Evolutionary conservation across 169 alveolate genomes (phyloP).

Genomic region (Plasmodium sp.): DNA sequence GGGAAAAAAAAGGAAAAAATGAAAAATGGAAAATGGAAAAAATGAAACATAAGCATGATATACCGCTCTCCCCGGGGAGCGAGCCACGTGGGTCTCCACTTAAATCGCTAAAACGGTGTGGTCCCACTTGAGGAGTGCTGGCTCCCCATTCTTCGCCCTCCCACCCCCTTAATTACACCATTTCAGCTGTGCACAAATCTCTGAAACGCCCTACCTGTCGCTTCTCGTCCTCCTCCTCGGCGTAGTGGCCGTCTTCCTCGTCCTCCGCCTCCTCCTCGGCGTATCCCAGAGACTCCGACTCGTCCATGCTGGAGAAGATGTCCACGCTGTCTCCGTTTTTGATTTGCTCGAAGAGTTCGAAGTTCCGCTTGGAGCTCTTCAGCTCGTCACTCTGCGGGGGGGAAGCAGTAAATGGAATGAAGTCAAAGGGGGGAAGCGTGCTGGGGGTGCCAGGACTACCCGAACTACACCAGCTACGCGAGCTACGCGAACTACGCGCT

Average conservation of each 20-base stretch:
- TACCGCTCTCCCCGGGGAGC: neutral
- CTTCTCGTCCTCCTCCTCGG: neutral
- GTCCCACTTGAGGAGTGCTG: neutral
- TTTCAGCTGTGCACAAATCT: neutral
- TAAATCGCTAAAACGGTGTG: neutral
- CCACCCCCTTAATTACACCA: neutral
- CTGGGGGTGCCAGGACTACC: neutral
- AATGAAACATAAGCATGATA: neutral
- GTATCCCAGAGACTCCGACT: neutral
- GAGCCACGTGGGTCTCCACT: neutral
- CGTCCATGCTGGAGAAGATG: constrained; percentile 63
- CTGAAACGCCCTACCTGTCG: neutral
- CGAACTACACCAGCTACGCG: too few species aligned
- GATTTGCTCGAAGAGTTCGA: constrained; percentile 15
- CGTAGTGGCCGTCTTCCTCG: neutral
- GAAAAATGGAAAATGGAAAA: neutral
- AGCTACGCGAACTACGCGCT: neutral
- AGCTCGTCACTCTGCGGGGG: constrained; percentile 15
- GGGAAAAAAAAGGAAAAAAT: neutral
- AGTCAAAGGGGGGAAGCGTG: neutral
- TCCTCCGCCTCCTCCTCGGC: constrained; percentile 1
- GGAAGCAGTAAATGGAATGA: neutral
- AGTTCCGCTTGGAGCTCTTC: constrained; percentile 10
- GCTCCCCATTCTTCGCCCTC: neutral
- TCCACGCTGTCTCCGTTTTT: constrained; percentile 69